Evolutionary conservation across 805 yeast genomes (phyloP), one percentile per base, ranked within the genome.

Genomic region (Kluyveromyces starmeri): DNA sequence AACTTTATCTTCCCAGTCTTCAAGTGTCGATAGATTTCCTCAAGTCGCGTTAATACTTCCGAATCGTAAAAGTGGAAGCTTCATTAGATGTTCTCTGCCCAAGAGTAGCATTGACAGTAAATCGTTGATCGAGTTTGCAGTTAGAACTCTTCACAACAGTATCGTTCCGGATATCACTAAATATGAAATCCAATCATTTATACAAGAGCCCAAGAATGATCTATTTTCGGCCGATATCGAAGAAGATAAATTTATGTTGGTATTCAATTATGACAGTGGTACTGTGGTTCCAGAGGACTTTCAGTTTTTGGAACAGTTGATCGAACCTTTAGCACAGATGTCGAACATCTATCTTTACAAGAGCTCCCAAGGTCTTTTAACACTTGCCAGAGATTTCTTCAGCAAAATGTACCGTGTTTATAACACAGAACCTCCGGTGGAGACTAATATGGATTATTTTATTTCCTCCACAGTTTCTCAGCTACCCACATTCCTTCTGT

Each of bases 401-500:
- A 47, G 58, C 26, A 53, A 58, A 13, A 47, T 70, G 48, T 51
- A 67, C 28, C 54, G 67, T 11, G 68, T 55, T 38, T 59, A 74
- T 19, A 69, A 71, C 44, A 58, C 67, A 28, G 68, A 69, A 41
- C 69, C 64, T 41, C 33, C 26, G 9, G 9, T 20, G 12, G 20
- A 16, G 15, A 5, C 14, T 6, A 62, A 73, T 49, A 63, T 66
- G 34, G 68, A 67, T 13, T 52, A 70, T 61, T 65, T 63, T 41
- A 53, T 64, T 12, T 62, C 80, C 16, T 69, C 73, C 18, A 64
- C 78, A 2, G 51, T 75, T 17, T 66, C 85, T 0, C 65, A 78
- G 6, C 62, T 63, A 22, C 94, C 94, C 2, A 74, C 83, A 11
- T 46, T 82, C 13, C 56, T 75, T 20, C 60, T 78, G 15, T 70